phyloP scores from a whole-genome alignment of 2,329 filamentous ascomycete species.

The Huntiella abstrusa region DNA sequence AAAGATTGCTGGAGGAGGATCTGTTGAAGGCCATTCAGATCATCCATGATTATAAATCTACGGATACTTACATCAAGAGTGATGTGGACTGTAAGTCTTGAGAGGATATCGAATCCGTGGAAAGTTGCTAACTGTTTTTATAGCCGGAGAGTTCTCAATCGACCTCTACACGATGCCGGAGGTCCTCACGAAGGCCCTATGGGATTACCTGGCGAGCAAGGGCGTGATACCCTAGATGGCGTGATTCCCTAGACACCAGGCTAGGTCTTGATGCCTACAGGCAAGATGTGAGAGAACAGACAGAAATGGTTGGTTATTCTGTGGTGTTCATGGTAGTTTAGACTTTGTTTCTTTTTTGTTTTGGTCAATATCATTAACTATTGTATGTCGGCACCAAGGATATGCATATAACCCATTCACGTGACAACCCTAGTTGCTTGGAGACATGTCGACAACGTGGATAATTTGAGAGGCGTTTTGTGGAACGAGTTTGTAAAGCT shows the following conservation, averaged over 20 bases:
- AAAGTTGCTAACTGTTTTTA: slow-evolving; percentile 13
- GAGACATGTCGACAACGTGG: no score
- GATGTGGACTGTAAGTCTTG: slow-evolving; percentile 68
- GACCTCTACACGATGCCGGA: slow-evolving; percentile 97
- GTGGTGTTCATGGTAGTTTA: neutral
- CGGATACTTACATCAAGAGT: slow-evolving; percentile 91
- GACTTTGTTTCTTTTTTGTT: neutral
- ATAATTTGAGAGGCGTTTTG: no score
- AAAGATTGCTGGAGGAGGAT: slow-evolving; percentile 83
- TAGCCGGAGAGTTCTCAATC: slow-evolving; percentile 90
- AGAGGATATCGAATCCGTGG: slow-evolving; percentile 5
- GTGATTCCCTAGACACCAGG: neutral
- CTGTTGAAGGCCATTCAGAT: slow-evolving; percentile 88
- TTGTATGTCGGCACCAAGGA: neutral
- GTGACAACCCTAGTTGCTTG: no score
- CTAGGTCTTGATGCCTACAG: no score
- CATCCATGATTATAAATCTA: slow-evolving; percentile 90
- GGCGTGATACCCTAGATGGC: neutral
- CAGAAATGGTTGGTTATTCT: neutral
- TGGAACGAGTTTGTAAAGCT: no score
- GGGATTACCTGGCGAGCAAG: slow-evolving; percentile 50
- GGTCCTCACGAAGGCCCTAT: slow-evolving; percentile 73
- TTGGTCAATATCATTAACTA: neutral
- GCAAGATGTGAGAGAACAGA: no score
- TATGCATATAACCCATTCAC: no score